A percentile compares a stretch with the other conserved stretches of the same genome.
These are phyloP conservation scores for Saccharomyces hybrid DNA, from an alignment of 1,139 yeast genomes.

Conservation along the genomic window DNA sequence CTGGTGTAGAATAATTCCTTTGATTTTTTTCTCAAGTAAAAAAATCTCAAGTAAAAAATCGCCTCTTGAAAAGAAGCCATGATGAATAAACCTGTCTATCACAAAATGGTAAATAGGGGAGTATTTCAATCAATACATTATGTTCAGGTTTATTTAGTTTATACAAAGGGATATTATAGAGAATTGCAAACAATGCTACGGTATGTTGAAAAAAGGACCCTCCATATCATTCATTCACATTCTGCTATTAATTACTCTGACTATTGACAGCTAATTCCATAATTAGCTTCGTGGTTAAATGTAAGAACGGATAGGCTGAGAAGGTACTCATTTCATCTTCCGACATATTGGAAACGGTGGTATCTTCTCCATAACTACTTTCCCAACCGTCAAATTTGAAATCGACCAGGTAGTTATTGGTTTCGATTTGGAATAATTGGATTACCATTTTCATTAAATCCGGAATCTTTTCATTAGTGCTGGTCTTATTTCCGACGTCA, in stretches of 20 bases:
- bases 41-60: no score
- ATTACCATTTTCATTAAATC: constrained; percentile 95
- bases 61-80: no score
- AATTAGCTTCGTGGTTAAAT: constrained; percentile 82
- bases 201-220: not conserved
- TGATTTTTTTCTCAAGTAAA: no score
- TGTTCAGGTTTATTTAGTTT: not conserved
- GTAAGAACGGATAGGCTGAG: constrained; percentile 91
- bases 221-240: not conserved
- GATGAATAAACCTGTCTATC: no score
- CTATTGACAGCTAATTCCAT: constrained; percentile 95
- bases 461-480: constrained; percentile 35
- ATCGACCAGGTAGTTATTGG: constrained; percentile 91
- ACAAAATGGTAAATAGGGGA: not conserved
- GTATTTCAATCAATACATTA: not conserved
- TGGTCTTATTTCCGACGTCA: constrained; percentile 1
- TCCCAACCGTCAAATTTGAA: constrained; percentile 99
- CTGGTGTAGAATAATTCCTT: no score
- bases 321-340: constrained; percentile 76
- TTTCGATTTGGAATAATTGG: constrained; percentile 91
- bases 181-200: not conserved
- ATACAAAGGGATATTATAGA: not conserved
- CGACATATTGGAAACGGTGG: constrained; percentile 27
- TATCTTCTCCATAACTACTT: constrained; percentile 32
- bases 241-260: constrained; percentile 26